Evolutionary conservation across 2,329 filamentous ascomycete genomes (phyloP).

Genomic region (Fusarium transvaalense): DNA sequence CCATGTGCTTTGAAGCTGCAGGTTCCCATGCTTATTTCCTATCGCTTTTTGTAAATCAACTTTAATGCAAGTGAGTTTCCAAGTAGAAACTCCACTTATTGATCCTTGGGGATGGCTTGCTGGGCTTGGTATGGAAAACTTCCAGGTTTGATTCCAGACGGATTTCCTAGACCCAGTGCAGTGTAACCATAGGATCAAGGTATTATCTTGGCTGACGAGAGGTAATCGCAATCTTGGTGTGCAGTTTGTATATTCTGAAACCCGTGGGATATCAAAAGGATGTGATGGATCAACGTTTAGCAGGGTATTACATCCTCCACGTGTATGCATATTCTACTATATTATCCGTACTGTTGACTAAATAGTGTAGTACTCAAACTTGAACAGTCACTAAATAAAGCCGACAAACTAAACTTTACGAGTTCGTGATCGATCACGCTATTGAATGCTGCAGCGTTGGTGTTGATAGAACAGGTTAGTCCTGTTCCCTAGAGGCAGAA

Average conservation of each 20-base stretch:
- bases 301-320: background rate
- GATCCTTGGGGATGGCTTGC: constrained; percentile 2
- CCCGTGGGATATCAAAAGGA: constrained; percentile 4
- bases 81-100: background rate
- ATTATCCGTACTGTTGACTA: too few species aligned
- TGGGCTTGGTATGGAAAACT: constrained; percentile 2
- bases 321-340: too few species aligned
- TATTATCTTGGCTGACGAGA: constrained; percentile 12
- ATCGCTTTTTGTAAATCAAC: background rate
- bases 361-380: too few species aligned
- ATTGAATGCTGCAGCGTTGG: constrained; percentile 7
- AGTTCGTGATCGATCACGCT: constrained; percentile 1
- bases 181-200: constrained; percentile 9
- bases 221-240: constrained; percentile 8
- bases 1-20: background rate
- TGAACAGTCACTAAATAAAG: too few species aligned
- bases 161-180: background rate
- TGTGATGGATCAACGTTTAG: constrained; percentile 1
- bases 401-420: background rate
- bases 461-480: constrained; percentile 15
- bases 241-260: constrained; percentile 27
- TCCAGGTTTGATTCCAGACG: constrained; percentile 4
- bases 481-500: constrained; percentile 6
- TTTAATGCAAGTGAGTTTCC: background rate
- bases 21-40: background rate